A percentile compares a stretch with the other conserved stretches of the same genome.
phyloP scores from a whole-genome alignment of 78 protist species.

The Cyanophora paradoxa region DNA sequence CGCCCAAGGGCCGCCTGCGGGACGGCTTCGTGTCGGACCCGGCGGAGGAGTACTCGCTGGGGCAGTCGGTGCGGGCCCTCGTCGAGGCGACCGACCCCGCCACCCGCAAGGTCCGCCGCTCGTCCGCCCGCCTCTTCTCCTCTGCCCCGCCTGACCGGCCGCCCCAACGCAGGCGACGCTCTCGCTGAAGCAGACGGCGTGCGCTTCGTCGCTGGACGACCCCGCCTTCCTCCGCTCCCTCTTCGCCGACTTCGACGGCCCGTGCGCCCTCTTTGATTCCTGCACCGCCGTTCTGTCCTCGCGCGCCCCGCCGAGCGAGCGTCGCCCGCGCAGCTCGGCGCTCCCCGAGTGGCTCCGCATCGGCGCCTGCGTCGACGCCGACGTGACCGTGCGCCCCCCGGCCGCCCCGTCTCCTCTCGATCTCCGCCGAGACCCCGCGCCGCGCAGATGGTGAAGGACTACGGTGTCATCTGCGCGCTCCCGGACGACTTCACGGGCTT shows the following conservation, averaged over 20 bases:
- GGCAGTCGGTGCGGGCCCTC: slow-evolving; percentile 18
- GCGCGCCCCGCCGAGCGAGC: too few species aligned
- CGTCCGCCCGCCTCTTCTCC: slow-evolving; percentile 3
- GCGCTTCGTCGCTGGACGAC: neutral
- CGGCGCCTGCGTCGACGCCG: too few species aligned
- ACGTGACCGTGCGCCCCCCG: too few species aligned
- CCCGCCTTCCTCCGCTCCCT: neutral
- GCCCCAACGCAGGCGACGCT: neutral
- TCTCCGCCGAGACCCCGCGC: too few species aligned
- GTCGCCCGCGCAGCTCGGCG: too few species aligned
- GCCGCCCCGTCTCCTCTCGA: too few species aligned
- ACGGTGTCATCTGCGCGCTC: neutral
- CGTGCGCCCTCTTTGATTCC: too few species aligned
- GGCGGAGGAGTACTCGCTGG: neutral
- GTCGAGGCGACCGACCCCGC: neutral
- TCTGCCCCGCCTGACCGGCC: neutral
- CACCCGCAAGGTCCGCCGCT: slow-evolving; percentile 5
- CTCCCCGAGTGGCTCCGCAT: too few species aligned
- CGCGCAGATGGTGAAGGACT: neutral
- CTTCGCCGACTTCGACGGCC: too few species aligned
- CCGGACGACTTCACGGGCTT: neutral
- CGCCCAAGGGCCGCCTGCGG: neutral
- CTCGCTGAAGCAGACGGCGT: too few species aligned
- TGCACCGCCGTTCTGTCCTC: too few species aligned
- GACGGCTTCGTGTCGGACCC: neutral